phyloP scores from a whole-genome alignment of 192 early-diverging fungal species.

The Dimargaris xerosporica region DNA sequence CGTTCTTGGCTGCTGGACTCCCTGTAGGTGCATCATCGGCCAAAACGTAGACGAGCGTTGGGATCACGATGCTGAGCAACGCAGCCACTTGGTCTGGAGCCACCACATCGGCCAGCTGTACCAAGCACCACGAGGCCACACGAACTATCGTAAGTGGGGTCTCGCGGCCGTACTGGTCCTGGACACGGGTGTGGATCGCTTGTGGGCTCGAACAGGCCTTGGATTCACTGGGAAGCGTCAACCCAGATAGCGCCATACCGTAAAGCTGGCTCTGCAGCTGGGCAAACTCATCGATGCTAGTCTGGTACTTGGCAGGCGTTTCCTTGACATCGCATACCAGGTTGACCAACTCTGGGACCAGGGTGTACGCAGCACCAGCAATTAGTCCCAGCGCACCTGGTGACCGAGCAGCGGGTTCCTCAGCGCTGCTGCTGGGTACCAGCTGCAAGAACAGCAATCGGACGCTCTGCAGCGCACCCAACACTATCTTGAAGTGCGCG shows the following conservation, averaged over 20 bases:
- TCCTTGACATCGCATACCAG: not conserved
- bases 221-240: not conserved
- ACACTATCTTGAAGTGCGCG: not conserved
- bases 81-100: not conserved
- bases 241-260: not conserved
- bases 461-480: slow-evolving; percentile 8
- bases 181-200: not conserved
- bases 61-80: slow-evolving; percentile 6
- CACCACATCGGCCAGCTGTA: slow-evolving; percentile 1
- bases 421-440: not conserved
- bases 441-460: slow-evolving; percentile 6
- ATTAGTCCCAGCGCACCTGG: not conserved
- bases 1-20: not conserved
- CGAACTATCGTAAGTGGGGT: not conserved
- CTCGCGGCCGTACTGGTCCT: not conserved
- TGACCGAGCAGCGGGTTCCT: not conserved
- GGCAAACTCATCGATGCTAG: not conserved
- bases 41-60: not conserved
- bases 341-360: slow-evolving; percentile 7
- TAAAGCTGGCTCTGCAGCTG: slow-evolving; percentile 1
- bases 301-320: not conserved
- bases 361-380: not conserved
- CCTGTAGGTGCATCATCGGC: not conserved
- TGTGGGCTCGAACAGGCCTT: not conserved
- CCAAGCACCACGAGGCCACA: slow-evolving; percentile 4